Conservation (phyloP, 2,329 filamentous ascomycete genomes). For the Thelonectria rubi region DNA sequence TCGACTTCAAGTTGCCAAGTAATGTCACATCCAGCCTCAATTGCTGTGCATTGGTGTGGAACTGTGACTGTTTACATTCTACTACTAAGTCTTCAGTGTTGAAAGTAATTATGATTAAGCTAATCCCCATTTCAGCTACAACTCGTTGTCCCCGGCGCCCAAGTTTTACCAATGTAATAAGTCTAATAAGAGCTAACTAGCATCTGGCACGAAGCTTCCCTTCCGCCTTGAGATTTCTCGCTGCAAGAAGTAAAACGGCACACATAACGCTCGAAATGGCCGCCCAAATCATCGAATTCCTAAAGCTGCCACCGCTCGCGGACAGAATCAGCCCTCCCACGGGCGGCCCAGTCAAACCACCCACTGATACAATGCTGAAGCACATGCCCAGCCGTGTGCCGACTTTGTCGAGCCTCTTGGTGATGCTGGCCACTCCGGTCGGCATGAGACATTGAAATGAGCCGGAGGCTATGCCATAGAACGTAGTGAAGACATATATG, state of each 20-base stretch:
- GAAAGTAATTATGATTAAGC: no score
- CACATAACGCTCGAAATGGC: conserved; percentile 43
- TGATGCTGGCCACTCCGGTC: conserved; percentile 51
- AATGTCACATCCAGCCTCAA: no score
- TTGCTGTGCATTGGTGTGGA: no score
- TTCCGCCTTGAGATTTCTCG: conserved; percentile 32
- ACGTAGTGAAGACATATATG: conserved; percentile 50
- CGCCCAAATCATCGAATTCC: conserved; percentile 48
- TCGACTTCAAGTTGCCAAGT: no score
- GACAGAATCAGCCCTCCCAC: conserved; percentile 47
- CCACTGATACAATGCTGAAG: conserved; percentile 50
- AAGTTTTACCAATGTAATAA: background rate
- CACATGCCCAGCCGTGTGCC: conserved; percentile 54
- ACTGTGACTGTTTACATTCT: no score
- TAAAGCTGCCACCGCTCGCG: conserved; percentile 38
- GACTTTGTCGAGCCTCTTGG: conserved; percentile 49
- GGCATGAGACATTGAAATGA: conserved; percentile 54
- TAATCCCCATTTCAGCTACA: no score
- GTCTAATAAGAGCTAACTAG: conserved; percentile 4
- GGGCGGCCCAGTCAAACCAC: conserved; percentile 51
- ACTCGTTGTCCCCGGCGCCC: background rate
- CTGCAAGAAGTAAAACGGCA: conserved; percentile 29
- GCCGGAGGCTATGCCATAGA: conserved; percentile 43
- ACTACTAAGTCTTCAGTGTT: no score
- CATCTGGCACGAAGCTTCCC: conserved; percentile 33